A percentile compares a stretch with the other conserved stretches of the same genome.
These are phyloP conservation scores for Apostasia shenzhenica DNA, from an alignment of 106 monocot species.

Conservation along the genomic window DNA sequence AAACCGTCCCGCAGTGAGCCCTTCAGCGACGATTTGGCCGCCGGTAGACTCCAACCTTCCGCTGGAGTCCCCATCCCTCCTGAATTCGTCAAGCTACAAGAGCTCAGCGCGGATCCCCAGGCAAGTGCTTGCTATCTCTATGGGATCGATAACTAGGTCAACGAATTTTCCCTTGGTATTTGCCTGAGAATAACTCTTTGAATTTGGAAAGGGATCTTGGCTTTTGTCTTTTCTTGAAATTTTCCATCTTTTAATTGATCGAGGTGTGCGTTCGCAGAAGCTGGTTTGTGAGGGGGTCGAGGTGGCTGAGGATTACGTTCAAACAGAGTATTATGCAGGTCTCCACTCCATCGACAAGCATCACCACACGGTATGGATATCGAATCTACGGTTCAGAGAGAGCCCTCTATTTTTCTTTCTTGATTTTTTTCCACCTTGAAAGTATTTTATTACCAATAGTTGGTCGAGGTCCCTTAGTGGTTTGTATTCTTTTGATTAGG, in stretches of 20 bases:
- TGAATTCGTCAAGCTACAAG: conserved; percentile 54
- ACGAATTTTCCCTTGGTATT: background rate
- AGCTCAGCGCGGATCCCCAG: conserved; percentile 55
- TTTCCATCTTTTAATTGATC: conserved; percentile 10
- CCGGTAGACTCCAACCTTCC: conserved; percentile 8
- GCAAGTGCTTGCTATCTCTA: conserved; percentile 10
- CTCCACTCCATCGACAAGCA: conserved; percentile 73
- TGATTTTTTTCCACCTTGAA: too few species aligned
- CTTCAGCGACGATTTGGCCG: conserved; percentile 1
- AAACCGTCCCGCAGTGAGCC: conserved; percentile 75
- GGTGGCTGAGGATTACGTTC: conserved; percentile 61
- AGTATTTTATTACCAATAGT: too few species aligned
- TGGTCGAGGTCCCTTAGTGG: too few species aligned
- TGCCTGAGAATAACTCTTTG: too few species aligned
- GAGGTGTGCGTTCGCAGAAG: conserved; percentile 25
- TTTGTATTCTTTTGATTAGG: too few species aligned
- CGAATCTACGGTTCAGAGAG: too few species aligned
- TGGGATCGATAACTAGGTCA: background rate
- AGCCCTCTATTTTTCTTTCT: too few species aligned
- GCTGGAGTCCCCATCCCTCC: conserved; percentile 28
- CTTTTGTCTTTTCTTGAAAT: background rate
- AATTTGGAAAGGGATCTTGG: background rate
- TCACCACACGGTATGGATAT: conserved; percentile 61
- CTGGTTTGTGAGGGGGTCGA: conserved; percentile 43
- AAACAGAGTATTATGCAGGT: conserved; percentile 77